Conservation (phyloP, 1,284 basidiomycete genomes). For the Cystobasidium slooffiae region DNA sequence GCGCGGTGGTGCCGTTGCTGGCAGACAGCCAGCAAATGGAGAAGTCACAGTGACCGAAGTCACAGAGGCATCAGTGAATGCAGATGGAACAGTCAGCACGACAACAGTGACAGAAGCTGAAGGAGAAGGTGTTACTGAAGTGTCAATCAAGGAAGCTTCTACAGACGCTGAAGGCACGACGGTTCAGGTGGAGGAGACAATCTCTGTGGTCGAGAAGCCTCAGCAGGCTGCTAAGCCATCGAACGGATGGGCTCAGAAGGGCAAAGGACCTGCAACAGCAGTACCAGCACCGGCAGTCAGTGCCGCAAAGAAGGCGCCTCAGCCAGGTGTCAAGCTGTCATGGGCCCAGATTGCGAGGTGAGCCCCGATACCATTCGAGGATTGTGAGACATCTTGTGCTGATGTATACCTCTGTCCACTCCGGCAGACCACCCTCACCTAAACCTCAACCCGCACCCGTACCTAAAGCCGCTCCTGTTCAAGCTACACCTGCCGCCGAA, state of each 20-base stretch:
- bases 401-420: not conserved
- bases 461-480: conserved; percentile 4
- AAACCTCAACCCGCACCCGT: conserved; percentile 22
- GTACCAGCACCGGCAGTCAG: not conserved
- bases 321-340: conserved; percentile 42
- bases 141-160: conserved; percentile 3
- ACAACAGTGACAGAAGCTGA: conserved; percentile 27
- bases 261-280: not conserved
- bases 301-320: conserved; percentile 1
- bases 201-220: conserved; percentile 14
- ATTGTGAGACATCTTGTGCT: not conserved
- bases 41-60: conserved; percentile 20
- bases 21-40: conserved; percentile 26
- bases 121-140: conserved; percentile 13
- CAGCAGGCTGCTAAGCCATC: not conserved
- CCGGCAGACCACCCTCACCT: conserved; percentile 32
- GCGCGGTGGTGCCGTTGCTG: conserved; percentile 17
- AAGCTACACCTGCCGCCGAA: not conserved
- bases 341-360: conserved; percentile 53
- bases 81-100: conserved; percentile 17
- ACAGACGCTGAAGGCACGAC: conserved; percentile 24
- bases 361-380: not conserved
- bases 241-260: not conserved
- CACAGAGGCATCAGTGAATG: conserved; percentile 17
- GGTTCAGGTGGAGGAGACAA: conserved; percentile 12